Conservation (phyloP, 2,329 filamentous ascomycete genomes). For the Helminthosporium solani region DNA sequence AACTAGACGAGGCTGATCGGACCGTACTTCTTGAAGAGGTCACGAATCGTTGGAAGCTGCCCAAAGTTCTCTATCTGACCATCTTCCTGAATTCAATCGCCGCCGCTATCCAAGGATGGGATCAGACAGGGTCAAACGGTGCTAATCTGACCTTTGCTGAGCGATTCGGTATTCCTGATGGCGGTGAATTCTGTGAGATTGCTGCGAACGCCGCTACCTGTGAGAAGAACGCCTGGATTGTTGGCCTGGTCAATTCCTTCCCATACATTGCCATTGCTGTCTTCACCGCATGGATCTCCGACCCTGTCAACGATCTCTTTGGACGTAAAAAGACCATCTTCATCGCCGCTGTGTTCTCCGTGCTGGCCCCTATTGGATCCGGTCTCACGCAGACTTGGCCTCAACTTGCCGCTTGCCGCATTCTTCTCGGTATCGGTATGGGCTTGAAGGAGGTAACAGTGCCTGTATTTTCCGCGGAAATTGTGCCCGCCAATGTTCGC, state of each 20-base stretch:
- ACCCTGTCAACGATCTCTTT: slow-evolving; percentile 32
- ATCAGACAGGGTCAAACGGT: slow-evolving; percentile 55
- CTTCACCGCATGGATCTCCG: slow-evolving; percentile 29
- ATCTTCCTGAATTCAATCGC: slow-evolving; percentile 68
- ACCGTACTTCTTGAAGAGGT: slow-evolving; percentile 60
- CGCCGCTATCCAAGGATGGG: slow-evolving; percentile 67
- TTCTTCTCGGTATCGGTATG: slow-evolving; percentile 46
- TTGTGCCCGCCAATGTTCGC: slow-evolving; percentile 50
- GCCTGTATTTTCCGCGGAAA: slow-evolving; percentile 46
- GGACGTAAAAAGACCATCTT: slow-evolving; percentile 39
- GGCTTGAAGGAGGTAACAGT: slow-evolving; percentile 49
- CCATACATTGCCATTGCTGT: slow-evolving; percentile 35
- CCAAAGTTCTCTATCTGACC: slow-evolving; percentile 62
- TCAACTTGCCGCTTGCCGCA: slow-evolving; percentile 43
- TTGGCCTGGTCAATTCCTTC: slow-evolving; percentile 35
- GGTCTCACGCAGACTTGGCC: slow-evolving; percentile 42
- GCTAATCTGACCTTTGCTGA: slow-evolving; percentile 62
- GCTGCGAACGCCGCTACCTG: slow-evolving; percentile 24
- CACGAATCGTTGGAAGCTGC: slow-evolving; percentile 61
- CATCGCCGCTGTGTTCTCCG: slow-evolving; percentile 36
- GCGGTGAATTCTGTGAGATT: slow-evolving; percentile 18
- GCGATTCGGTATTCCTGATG: slow-evolving; percentile 31
- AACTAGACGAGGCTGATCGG: slow-evolving; percentile 63
- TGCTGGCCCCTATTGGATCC: slow-evolving; percentile 39
- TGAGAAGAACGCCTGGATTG: slow-evolving; percentile 35